Evolutionary conservation across 2,329 filamentous ascomycete genomes (phyloP).

Genomic region (Pestalotiopsis sp.): DNA sequence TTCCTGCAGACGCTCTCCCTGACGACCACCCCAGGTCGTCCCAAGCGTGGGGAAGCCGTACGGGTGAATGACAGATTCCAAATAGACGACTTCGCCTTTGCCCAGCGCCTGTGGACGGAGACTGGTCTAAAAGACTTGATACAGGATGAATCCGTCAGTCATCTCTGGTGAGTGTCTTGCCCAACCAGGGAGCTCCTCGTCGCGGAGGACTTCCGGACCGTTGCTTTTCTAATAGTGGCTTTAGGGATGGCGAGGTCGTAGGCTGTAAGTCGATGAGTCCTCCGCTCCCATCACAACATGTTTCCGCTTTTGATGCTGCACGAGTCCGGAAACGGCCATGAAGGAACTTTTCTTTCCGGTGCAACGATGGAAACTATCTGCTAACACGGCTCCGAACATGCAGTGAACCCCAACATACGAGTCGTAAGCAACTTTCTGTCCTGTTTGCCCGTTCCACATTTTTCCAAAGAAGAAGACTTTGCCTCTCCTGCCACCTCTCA

Average conservation of each 20-base stretch:
- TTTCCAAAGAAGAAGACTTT: background rate
- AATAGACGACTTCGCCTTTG: constrained; percentile 74
- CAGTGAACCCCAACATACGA: background rate
- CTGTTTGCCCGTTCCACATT: background rate
- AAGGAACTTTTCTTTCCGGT: background rate
- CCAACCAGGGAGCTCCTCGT: background rate
- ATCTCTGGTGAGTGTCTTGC: constrained; percentile 45
- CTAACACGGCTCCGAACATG: background rate
- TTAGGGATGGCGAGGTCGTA: constrained; percentile 3
- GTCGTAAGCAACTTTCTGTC: background rate
- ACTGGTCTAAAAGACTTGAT: constrained; percentile 72
- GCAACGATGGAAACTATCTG: background rate
- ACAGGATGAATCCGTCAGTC: constrained; percentile 39
- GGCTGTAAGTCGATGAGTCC: background rate
- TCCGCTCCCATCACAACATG: constrained; percentile 52
- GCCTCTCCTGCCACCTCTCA: background rate
- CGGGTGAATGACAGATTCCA: constrained; percentile 91
- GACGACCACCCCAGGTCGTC: constrained; percentile 75
- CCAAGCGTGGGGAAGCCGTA: constrained; percentile 78
- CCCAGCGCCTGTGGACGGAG: constrained; percentile 72
- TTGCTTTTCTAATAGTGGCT: background rate
- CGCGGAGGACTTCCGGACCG: background rate
- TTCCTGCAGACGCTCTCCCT: constrained; percentile 72
- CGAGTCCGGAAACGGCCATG: background rate
- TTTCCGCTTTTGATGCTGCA: background rate